Evolutionary conservation across 129 eudicot species (phyloP).

Genomic region (Escallonia rubra): DNA sequence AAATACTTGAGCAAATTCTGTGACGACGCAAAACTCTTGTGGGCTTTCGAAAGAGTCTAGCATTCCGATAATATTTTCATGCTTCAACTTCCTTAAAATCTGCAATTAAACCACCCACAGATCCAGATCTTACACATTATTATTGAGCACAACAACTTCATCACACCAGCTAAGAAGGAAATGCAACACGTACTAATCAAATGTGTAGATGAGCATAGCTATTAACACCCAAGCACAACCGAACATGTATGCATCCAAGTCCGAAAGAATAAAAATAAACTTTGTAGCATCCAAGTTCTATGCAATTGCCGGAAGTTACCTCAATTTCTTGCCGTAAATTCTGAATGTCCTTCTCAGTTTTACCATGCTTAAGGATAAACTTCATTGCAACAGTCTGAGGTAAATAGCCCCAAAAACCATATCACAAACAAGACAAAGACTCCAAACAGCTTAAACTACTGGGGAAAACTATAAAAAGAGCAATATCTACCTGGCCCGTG

Average conservation of each 20-base stretch:
- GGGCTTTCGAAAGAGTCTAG: conserved; percentile 94
- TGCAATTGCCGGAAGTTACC: conserved; percentile 33
- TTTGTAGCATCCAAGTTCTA: not conserved
- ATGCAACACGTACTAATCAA: not conserved
- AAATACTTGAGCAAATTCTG: conserved; percentile 91
- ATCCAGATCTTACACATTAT: too few relatives aligned
- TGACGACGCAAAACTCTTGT: conserved; percentile 96
- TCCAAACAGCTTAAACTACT: not conserved
- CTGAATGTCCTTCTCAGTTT: conserved; percentile 90
- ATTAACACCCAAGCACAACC: not conserved
- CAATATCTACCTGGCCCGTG: conserved; percentile 67
- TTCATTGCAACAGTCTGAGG: conserved; percentile 95
- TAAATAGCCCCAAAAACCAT: not conserved
- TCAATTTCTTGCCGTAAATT: conserved; percentile 94
- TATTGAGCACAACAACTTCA: too few relatives aligned
- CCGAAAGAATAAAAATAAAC: not conserved
- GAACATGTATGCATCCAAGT: not conserved
- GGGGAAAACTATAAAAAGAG: not conserved
- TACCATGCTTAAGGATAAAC: conserved; percentile 88
- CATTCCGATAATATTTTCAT: conserved; percentile 92
- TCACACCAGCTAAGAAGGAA: not conserved
- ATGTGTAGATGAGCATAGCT: not conserved
- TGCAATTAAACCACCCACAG: conserved; percentile 24
- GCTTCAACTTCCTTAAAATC: conserved; percentile 95
- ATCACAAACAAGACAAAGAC: not conserved